Evolutionary conservation across 192 early-diverging fungal genomes (phyloP).

Genomic region (Coemansia sp.): DNA sequence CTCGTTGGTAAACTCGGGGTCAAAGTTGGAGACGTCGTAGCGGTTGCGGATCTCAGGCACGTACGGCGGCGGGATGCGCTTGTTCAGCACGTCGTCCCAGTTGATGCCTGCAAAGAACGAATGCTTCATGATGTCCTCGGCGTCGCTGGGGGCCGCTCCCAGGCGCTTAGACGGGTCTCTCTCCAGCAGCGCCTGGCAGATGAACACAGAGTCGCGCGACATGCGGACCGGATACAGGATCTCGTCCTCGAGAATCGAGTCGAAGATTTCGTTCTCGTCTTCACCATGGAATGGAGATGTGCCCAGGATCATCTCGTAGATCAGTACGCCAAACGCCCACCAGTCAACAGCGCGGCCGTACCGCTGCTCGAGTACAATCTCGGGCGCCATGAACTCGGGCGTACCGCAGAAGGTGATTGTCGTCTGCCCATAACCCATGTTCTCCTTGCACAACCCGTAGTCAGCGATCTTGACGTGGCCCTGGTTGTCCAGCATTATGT

Average conservation of each 20-base stretch:
- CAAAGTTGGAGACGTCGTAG: slow-evolving; percentile 97
- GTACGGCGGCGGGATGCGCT: slow-evolving; percentile 87
- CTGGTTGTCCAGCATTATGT: slow-evolving; percentile 85
- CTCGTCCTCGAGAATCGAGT: slow-evolving; percentile 94
- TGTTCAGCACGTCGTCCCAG: slow-evolving; percentile 94
- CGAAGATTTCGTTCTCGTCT: slow-evolving; percentile 98
- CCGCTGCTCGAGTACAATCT: slow-evolving; percentile 92
- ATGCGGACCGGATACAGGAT: slow-evolving; percentile 93
- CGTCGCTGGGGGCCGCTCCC: slow-evolving; percentile 79
- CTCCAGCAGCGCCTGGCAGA: slow-evolving; percentile 86
- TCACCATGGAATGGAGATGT: slow-evolving; percentile 93
- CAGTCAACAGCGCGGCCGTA: slow-evolving; percentile 98
- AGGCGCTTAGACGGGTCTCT: slow-evolving; percentile 85
- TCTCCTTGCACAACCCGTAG: slow-evolving; percentile 97
- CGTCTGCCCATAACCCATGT: slow-evolving; percentile 83
- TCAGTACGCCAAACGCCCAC: slow-evolving; percentile 93
- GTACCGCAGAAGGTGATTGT: slow-evolving; percentile 98
- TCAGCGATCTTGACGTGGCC: slow-evolving; percentile 99
- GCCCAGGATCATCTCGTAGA: slow-evolving; percentile 90
- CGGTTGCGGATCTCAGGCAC: slow-evolving; percentile 74
- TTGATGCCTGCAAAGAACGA: slow-evolving; percentile 93
- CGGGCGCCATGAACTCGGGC: slow-evolving; percentile 99
- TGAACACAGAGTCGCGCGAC: slow-evolving; percentile 87
- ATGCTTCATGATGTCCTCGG: slow-evolving; percentile 91
- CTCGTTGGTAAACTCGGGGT: slow-evolving; percentile 96